Evolutionary conservation across 805 yeast species (phyloP).

Genomic region (Dipodascus geniculatus): DNA sequence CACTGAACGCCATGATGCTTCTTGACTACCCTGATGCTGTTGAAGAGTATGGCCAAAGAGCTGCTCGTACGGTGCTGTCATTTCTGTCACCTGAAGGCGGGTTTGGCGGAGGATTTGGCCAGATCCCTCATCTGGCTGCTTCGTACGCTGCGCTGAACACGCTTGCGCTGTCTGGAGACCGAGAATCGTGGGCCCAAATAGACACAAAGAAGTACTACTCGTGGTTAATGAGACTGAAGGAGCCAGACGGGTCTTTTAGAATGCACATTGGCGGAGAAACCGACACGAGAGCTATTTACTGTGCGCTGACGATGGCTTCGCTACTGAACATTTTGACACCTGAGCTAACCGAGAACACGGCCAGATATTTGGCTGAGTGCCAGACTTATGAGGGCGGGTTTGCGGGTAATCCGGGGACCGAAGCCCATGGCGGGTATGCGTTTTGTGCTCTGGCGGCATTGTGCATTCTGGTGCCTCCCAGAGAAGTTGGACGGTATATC

Average conservation of each 20-base stretch:
- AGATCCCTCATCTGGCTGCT: constrained; percentile 74
- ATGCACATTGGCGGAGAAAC: constrained; percentile 73
- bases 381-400: constrained; percentile 96
- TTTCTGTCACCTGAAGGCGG: constrained; percentile 41
- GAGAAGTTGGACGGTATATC: constrained; percentile 25
- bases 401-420: constrained; percentile 70
- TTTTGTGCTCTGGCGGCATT: constrained; percentile 74
- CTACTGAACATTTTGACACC: constrained; percentile 51
- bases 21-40: constrained; percentile 23
- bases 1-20: constrained; percentile 40
- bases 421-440: constrained; percentile 97
- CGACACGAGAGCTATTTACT: constrained; percentile 74
- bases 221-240: constrained; percentile 61
- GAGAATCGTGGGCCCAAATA: constrained; percentile 31
- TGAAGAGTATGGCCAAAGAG: constrained; percentile 7
- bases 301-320: constrained; percentile 66
- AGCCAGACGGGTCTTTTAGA: constrained; percentile 59
- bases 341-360: constrained; percentile 41
- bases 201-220: constrained; percentile 37
- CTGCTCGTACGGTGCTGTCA: constrained; percentile 21
- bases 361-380: constrained; percentile 52
- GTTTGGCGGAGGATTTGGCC: constrained; percentile 77
- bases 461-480: constrained; percentile 33
- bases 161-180: constrained; percentile 39
- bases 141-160: constrained; percentile 68